Conservation (phyloP, 768 basidiomycete genomes). For the Mycena indigotica region DNA sequence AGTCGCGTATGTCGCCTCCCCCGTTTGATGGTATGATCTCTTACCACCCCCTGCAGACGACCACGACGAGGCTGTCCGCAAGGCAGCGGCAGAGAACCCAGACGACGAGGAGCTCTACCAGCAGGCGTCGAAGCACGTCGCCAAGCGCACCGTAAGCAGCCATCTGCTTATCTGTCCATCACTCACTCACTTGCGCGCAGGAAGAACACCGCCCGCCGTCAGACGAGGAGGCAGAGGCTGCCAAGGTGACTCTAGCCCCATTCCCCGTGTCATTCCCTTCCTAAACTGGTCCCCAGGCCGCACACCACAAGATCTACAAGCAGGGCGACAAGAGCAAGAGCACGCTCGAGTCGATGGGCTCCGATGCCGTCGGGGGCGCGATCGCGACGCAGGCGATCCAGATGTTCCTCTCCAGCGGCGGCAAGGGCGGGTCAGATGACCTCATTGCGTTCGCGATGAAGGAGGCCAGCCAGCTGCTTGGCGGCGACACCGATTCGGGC, state of each 20-base stretch:
- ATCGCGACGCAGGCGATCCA: slow-evolving; percentile 15
- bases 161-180: neutral
- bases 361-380: slow-evolving; percentile 14
- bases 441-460: slow-evolving; percentile 12
- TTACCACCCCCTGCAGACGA: slow-evolving; percentile 1
- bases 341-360: neutral
- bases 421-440: neutral
- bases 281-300: neutral
- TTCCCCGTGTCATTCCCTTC: neutral
- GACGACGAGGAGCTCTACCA: slow-evolving; percentile 9
- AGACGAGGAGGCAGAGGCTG: slow-evolving; percentile 6
- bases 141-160: neutral
- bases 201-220: slow-evolving; percentile 7
- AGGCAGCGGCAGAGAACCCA: slow-evolving; percentile 9
- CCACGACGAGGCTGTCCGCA: neutral
- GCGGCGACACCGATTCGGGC: neutral
- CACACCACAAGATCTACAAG: slow-evolving; percentile 16
- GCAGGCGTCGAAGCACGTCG: slow-evolving; percentile 7
- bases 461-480: slow-evolving; percentile 11
- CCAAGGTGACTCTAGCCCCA: neutral
- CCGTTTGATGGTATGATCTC: neutral
- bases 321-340: neutral
- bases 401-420: slow-evolving; percentile 7
- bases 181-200: neutral
- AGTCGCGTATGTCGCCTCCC: neutral